These are phyloP conservation scores for Serendipita sp. DNA, from an alignment of 768 basidiomycete genomes.

Conservation along the genomic window DNA sequence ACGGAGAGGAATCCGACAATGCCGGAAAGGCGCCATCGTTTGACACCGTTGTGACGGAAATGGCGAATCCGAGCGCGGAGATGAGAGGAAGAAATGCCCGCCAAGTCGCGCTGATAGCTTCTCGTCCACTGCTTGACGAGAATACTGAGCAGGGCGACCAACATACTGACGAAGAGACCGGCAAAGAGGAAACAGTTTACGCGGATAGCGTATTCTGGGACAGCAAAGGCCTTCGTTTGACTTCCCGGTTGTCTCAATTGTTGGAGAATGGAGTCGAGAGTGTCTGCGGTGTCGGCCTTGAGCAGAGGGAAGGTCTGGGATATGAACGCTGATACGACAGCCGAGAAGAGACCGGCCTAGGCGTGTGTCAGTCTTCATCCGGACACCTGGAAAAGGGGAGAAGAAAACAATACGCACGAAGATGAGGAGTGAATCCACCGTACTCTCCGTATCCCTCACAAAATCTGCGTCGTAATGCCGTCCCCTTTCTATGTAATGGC, in stretches of 20 bases:
- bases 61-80: no score
- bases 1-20: not conserved
- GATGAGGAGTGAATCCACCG: not conserved
- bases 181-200: no score
- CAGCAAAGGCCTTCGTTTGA: not conserved
- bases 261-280: not conserved
- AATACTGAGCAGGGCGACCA: not conserved
- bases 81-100: not conserved
- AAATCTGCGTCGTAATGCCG: no score
- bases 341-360: conserved; percentile 18
- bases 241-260: not conserved
- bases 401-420: not conserved
- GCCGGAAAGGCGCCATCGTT: not conserved
- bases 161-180: conserved; percentile 9
- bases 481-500: no score
- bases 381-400: no score
- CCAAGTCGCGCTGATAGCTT: not conserved
- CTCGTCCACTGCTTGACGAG: no score
- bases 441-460: not conserved
- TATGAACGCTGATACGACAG: conserved; percentile 16
- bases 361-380: not conserved
- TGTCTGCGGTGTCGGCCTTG: conserved; percentile 9
- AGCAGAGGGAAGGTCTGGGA: conserved; percentile 14
- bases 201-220: not conserved
- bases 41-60: not conserved